Conservation (phyloP, 495 filamentous ascomycete species). For the Usnea hakonensis region DNA sequence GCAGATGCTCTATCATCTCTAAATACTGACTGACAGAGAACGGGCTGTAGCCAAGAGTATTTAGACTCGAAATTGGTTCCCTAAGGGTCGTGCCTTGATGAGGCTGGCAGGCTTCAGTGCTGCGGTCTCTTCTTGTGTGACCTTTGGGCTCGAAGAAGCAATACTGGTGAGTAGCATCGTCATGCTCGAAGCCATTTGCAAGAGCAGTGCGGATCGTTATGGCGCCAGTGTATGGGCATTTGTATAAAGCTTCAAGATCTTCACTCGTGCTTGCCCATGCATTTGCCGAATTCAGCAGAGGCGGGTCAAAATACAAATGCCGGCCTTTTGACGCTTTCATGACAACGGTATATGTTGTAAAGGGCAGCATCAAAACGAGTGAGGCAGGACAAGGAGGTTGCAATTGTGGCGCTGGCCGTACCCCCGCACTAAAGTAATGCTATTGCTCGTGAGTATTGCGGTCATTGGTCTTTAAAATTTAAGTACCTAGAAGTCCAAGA, state of each 20-base stretch:
- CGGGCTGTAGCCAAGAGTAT: conserved; percentile 41
- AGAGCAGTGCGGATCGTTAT: conserved; percentile 62
- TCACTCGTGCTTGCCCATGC: conserved; percentile 59
- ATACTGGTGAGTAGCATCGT: conserved; percentile 37
- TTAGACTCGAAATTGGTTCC: conserved; percentile 30
- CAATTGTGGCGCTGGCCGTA: no score
- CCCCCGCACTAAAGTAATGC: no score
- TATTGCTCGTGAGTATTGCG: no score
- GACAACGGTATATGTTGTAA: no score
- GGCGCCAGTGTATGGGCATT: conserved; percentile 53
- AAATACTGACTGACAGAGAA: conserved; percentile 31
- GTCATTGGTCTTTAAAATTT: no score
- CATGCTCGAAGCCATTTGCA: conserved; percentile 50
- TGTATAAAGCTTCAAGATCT: conserved; percentile 50
- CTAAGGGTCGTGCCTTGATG: background rate
- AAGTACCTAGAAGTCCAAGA: no score
- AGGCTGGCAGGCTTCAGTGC: background rate
- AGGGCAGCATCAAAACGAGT: no score
- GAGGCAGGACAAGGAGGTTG: no score
- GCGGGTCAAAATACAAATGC: conserved; percentile 45
- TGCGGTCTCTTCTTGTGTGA: conserved; percentile 11
- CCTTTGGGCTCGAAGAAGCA: conserved; percentile 32
- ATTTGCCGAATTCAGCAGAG: conserved; percentile 61
- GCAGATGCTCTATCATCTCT: conserved; percentile 20
- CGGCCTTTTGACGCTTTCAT: background rate